Conservation (phyloP, 2,329 filamentous ascomycete species). For the Rhytidhysteron rufulum region DNA sequence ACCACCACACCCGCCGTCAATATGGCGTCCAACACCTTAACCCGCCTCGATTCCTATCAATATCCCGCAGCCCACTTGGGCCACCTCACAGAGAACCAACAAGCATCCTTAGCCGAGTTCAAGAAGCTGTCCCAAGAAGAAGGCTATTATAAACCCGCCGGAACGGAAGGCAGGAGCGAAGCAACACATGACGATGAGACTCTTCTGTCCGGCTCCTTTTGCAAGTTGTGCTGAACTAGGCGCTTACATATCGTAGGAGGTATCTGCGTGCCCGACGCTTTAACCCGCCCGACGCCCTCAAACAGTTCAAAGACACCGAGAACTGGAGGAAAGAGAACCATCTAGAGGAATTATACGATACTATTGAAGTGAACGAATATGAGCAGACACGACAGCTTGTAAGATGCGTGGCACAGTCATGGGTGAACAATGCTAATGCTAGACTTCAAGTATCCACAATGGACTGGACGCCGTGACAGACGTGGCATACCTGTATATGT, state of each 20-base stretch:
- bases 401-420: conserved; percentile 18
- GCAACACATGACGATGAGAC: conserved; percentile 70
- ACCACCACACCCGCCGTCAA: background rate
- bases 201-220: conserved; percentile 54
- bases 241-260: conserved; percentile 53
- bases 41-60: conserved; percentile 43
- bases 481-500: conserved; percentile 91
- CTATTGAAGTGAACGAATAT: conserved; percentile 80
- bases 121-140: conserved; percentile 64
- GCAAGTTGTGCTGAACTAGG: conserved; percentile 16
- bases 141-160: conserved; percentile 56
- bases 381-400: conserved; percentile 76
- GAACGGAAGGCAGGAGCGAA: conserved; percentile 26
- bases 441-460: conserved; percentile 74
- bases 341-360: conserved; percentile 75
- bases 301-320: conserved; percentile 84
- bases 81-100: conserved; percentile 68
- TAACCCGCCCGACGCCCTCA: conserved; percentile 69
- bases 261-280: conserved; percentile 84
- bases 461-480: conserved; percentile 85
- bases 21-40: conserved; percentile 2
- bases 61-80: conserved; percentile 79
- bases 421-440: conserved; percentile 12
- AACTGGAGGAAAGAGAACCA: conserved; percentile 79
- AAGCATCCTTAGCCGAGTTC: conserved; percentile 65